These are phyloP conservation scores for Chalciporus chontae DNA, from an alignment of 768 basidiomycete species.

Conservation along the genomic window DNA sequence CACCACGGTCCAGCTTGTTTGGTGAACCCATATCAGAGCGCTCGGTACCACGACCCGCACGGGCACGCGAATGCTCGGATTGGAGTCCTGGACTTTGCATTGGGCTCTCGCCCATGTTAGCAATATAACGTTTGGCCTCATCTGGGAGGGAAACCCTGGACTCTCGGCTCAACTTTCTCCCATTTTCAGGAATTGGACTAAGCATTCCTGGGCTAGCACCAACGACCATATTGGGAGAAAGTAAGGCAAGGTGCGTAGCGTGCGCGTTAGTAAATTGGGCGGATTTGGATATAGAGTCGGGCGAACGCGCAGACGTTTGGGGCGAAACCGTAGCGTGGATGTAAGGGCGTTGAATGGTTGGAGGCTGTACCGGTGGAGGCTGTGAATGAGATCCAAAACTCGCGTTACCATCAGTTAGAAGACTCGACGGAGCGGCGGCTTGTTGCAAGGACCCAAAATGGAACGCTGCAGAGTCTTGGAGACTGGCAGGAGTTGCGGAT, in stretches of 20 bases:
- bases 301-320: conserved; percentile 9
- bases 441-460: conserved; percentile 10
- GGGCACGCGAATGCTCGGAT: background rate
- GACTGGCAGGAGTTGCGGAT: conserved; percentile 3
- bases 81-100: conserved; percentile 42
- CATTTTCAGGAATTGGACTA: conserved; percentile 29
- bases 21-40: conserved; percentile 4
- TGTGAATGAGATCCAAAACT: conserved; percentile 6
- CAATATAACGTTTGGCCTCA: conserved; percentile 71
- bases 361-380: conserved; percentile 2
- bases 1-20: conserved; percentile 10
- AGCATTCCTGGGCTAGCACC: conserved; percentile 12
- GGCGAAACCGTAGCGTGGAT: conserved; percentile 16
- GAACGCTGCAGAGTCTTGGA: conserved; percentile 1
- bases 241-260: conserved; percentile 17
- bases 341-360: conserved; percentile 16
- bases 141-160: conserved; percentile 72
- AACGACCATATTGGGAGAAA: conserved; percentile 21
- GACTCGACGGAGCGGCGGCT: background rate
- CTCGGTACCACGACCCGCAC: background rate
- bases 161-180: conserved; percentile 49
- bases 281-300: conserved; percentile 11
- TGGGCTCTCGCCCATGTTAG: conserved; percentile 65
- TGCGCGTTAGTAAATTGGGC: background rate
- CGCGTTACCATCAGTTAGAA: conserved; percentile 1